These are phyloP conservation scores for Cryphonectria radicalis DNA, from an alignment of 2,329 filamentous ascomycete species.

Conservation along the genomic window DNA sequence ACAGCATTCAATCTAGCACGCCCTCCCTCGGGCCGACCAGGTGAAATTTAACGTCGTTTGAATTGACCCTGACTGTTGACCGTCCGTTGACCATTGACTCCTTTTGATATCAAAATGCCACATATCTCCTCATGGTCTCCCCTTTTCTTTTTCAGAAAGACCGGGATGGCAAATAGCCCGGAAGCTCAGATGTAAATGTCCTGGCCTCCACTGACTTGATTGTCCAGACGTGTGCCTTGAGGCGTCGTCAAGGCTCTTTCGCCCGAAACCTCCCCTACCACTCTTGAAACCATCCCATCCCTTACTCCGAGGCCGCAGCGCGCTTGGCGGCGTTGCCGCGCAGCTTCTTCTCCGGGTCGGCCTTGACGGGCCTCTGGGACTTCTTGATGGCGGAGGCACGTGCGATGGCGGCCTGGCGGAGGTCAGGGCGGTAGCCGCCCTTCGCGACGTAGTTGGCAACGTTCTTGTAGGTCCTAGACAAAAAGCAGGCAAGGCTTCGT, in stretches of 20 bases:
- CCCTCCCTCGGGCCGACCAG: not conserved
- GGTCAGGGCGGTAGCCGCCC: slow-evolving; percentile 81
- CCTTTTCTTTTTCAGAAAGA: not conserved
- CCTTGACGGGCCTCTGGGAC: slow-evolving; percentile 80
- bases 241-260: slow-evolving; percentile 18
- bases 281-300: slow-evolving; percentile 9
- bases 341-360: slow-evolving; percentile 71
- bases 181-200: slow-evolving; percentile 17
- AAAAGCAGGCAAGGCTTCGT: not conserved
- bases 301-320: slow-evolving; percentile 59
- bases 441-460: slow-evolving; percentile 84
- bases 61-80: slow-evolving; percentile 23
- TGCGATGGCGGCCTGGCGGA: slow-evolving; percentile 78
- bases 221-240: slow-evolving; percentile 8
- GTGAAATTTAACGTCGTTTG: slow-evolving; percentile 26
- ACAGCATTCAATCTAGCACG: not conserved
- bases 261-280: slow-evolving; percentile 8
- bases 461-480: slow-evolving; percentile 78
- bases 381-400: slow-evolving; percentile 84
- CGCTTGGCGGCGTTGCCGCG: slow-evolving; percentile 81
- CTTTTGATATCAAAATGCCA: slow-evolving; percentile 30
- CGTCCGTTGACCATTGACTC: slow-evolving; percentile 29
- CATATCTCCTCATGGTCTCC: slow-evolving; percentile 17
- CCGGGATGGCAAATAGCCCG: slow-evolving; percentile 16
- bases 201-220: slow-evolving; percentile 11